A percentile compares a stretch with the other conserved stretches of the same genome.
Evolutionary conservation across 2,329 filamentous ascomycete genomes (phyloP).

Genomic region (Sporothrix schenckii): DNA sequence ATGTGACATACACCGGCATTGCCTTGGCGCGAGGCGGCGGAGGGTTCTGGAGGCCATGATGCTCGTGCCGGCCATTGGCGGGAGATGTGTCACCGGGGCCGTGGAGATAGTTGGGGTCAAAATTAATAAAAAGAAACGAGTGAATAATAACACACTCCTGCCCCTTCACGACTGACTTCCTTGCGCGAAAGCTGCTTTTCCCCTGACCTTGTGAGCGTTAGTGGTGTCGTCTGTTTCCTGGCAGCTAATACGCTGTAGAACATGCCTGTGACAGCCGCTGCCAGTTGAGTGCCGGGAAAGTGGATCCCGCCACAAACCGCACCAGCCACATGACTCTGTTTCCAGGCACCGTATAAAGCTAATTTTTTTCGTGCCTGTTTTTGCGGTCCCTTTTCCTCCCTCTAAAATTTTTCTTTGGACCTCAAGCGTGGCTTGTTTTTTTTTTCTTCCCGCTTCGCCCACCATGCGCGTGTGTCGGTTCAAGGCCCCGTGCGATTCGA

Average conservation of each 20-base stretch:
- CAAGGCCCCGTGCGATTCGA: slow-evolving; percentile 30
- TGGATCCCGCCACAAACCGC: slow-evolving; percentile 13
- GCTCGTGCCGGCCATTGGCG: background rate
- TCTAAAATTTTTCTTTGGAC: slow-evolving; percentile 25
- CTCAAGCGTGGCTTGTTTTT: background rate
- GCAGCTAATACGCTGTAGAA: background rate
- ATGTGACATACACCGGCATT: background rate
- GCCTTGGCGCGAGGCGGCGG: slow-evolving; percentile 17
- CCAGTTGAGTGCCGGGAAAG: slow-evolving; percentile 1
- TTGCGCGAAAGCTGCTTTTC: background rate
- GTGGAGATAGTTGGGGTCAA: background rate
- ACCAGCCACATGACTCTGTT: slow-evolving; percentile 20
- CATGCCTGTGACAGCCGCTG: slow-evolving; percentile 9
- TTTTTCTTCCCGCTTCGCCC: slow-evolving; percentile 28
- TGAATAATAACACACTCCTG: background rate
- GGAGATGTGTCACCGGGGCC: too few species aligned
- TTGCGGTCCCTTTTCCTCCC: slow-evolving; percentile 15
- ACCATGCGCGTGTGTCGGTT: slow-evolving; percentile 33
- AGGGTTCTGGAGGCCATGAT: slow-evolving; percentile 13
- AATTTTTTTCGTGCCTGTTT: slow-evolving; percentile 24
- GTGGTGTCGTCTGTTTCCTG: background rate
- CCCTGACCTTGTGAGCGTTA: background rate
- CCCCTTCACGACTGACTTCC: background rate
- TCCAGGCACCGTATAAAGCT: slow-evolving; percentile 18
- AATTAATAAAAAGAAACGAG: background rate